A percentile compares a stretch with the other conserved stretches of the same genome.
Evolutionary conservation across 331 rosid genomes (phyloP).

Genomic region (Pyracantha coccinea): DNA sequence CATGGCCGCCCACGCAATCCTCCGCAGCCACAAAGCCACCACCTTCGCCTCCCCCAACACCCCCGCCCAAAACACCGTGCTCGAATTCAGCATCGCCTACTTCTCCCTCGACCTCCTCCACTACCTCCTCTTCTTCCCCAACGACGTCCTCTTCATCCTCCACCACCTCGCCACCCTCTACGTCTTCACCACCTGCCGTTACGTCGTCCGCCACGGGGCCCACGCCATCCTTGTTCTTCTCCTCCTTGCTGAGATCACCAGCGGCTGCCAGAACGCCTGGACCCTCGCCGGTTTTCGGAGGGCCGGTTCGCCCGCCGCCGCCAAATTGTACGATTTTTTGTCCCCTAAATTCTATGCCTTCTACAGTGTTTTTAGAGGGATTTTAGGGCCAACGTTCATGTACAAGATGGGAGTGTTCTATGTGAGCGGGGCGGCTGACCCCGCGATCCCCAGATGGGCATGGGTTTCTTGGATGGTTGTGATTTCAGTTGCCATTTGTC

Average conservation of each 20-base stretch:
- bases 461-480: conserved; percentile 54
- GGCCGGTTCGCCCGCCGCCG: conserved; percentile 14
- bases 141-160: conserved; percentile 30
- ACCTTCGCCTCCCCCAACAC: conserved; percentile 35
- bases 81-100: conserved; percentile 40
- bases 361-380: conserved; percentile 30
- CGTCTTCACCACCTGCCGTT: conserved; percentile 35
- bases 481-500: conserved; percentile 21
- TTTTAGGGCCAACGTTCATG: conserved; percentile 33
- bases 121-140: conserved; percentile 26
- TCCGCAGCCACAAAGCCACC: background rate
- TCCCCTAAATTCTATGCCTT: conserved; percentile 33
- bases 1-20: conserved; percentile 24
- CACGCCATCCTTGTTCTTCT: conserved; percentile 30
- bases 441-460: conserved; percentile 34
- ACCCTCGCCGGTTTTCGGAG: conserved; percentile 16
- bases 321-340: conserved; percentile 23
- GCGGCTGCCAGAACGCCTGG: conserved; percentile 47
- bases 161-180: conserved; percentile 45
- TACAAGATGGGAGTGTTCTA: conserved; percentile 31
- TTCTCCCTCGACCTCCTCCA: conserved; percentile 40
- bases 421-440: conserved; percentile 15
- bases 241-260: conserved; percentile 38
- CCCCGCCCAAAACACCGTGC: conserved; percentile 9
- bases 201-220: conserved; percentile 35